Percentiles rank a stretch among this genome's conserved stretches.
Evolutionary conservation across 2,329 filamentous ascomycete species (phyloP).

Genomic region (Fusarium acutatum): DNA sequence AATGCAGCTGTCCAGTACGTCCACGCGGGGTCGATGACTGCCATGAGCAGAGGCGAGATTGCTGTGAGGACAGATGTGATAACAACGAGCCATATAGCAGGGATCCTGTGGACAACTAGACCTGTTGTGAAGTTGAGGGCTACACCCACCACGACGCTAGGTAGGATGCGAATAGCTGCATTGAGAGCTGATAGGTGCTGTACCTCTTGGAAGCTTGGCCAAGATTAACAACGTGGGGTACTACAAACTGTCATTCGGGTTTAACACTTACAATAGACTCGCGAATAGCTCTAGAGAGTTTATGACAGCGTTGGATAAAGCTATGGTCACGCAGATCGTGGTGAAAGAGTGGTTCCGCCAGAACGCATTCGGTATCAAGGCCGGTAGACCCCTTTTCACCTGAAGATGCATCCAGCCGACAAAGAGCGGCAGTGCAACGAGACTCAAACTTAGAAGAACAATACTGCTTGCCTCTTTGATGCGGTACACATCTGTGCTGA

Average conservation of each 20-base stretch:
- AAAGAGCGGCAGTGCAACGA: conserved; percentile 58
- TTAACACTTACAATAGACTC: conserved; percentile 56
- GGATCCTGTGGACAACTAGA: conserved; percentile 55
- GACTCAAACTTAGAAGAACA: conserved; percentile 54
- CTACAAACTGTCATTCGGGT: neutral
- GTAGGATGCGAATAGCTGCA: conserved; percentile 54
- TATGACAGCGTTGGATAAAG: conserved; percentile 55
- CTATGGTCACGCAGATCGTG: conserved; percentile 60
- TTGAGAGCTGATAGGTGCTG: conserved; percentile 55
- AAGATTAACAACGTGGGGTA: neutral
- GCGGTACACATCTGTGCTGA: conserved; percentile 51
- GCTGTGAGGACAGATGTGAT: conserved; percentile 53
- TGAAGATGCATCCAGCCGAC: conserved; percentile 62
- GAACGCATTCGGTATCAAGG: conserved; percentile 68
- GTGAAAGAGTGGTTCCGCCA: conserved; percentile 68
- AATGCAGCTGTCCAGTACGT: conserved; percentile 62
- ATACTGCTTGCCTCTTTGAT: conserved; percentile 57
- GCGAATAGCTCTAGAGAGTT: conserved; percentile 58
- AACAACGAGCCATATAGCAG: conserved; percentile 50
- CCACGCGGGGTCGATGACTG: conserved; percentile 55
- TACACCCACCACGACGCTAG: conserved; percentile 54
- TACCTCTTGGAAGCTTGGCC: conserved; percentile 58
- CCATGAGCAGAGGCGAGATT: conserved; percentile 63
- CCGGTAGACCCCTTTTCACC: conserved; percentile 55
- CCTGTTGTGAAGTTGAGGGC: conserved; percentile 55